These are phyloP conservation scores for Lyophyllum shimeji DNA, from an alignment of 768 basidiomycete genomes.

Conservation along the genomic window DNA sequence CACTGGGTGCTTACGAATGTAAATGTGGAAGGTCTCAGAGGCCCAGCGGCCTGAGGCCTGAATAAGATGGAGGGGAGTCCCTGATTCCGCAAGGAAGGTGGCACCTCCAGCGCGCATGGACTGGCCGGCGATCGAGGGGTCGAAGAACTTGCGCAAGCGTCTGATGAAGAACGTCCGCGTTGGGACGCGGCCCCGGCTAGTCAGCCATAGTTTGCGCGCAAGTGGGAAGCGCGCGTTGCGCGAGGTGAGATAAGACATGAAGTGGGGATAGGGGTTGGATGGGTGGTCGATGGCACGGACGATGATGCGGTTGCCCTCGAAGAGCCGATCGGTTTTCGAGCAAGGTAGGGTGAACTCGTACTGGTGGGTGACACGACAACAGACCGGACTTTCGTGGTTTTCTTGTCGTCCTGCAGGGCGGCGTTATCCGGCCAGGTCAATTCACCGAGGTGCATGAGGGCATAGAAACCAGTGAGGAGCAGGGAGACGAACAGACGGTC, in stretches of 20 bases:
- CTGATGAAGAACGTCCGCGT: conserved; percentile 14
- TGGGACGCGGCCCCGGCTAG: conserved; percentile 4
- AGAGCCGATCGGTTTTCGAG: conserved; percentile 23
- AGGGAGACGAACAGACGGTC: too few species aligned
- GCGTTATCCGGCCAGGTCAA: conserved; percentile 21
- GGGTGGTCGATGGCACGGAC: background rate
- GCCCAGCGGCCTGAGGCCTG: conserved; percentile 34
- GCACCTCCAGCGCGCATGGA: conserved; percentile 38
- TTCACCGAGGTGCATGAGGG: too few species aligned
- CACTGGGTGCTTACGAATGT: conserved; percentile 25
- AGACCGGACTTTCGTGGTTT: background rate
- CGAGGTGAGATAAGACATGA: conserved; percentile 1
- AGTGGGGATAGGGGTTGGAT: background rate
- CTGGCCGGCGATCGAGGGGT: conserved; percentile 28
- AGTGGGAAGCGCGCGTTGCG: conserved; percentile 6
- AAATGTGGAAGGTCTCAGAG: conserved; percentile 24
- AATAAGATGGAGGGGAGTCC: conserved; percentile 26
- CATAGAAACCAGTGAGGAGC: too few species aligned
- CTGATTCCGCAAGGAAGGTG: conserved; percentile 27
- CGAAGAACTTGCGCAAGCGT: conserved; percentile 5
- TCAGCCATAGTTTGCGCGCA: conserved; percentile 15
- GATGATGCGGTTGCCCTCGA: conserved; percentile 16
- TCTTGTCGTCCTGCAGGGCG: background rate
- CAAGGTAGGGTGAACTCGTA: conserved; percentile 7
- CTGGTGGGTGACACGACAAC: background rate